Evolutionary conservation across 108 stramenopile genomes (phyloP).

Genomic region (Seminavis robusta): DNA sequence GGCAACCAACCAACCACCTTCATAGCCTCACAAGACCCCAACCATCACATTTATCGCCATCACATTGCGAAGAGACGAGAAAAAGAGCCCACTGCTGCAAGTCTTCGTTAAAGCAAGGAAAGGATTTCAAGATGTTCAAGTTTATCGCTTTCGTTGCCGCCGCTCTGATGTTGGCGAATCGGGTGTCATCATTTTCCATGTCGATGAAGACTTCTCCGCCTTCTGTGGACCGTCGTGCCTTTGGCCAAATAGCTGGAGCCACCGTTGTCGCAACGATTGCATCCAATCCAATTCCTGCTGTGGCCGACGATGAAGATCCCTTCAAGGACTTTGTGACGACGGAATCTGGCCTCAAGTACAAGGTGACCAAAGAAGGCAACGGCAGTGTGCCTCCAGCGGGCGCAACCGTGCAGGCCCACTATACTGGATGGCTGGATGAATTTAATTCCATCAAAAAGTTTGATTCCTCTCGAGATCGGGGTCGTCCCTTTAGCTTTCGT

Average conservation of each 20-base stretch:
- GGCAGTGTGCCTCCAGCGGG: conserved; percentile 82
- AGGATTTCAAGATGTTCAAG: no score
- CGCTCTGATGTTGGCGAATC: no score
- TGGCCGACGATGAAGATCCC: conserved; percentile 33
- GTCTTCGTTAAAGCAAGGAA: no score
- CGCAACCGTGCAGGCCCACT: conserved; percentile 92
- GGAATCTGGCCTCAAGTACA: conserved; percentile 88
- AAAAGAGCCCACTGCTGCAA: no score
- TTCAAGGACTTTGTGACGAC: conserved; percentile 64
- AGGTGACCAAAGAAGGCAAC: conserved; percentile 79
- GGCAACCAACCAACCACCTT: no score
- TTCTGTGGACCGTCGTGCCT: conserved; percentile 42
- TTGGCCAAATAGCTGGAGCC: conserved; percentile 30
- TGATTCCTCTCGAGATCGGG: conserved; percentile 92
- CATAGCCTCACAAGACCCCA: no score
- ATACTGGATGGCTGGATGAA: conserved; percentile 95
- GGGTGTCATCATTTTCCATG: no score
- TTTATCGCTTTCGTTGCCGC: no score
- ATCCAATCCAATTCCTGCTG: conserved; percentile 25
- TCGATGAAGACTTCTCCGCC: no score
- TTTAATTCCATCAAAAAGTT: conserved; percentile 87
- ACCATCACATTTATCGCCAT: no score
- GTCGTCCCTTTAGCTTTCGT: conserved; percentile 89
- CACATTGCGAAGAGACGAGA: no score
- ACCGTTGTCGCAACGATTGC: conserved; percentile 19